Conservation (phyloP, 129 eudicot genomes). For the Flaveria robusta region DNA sequence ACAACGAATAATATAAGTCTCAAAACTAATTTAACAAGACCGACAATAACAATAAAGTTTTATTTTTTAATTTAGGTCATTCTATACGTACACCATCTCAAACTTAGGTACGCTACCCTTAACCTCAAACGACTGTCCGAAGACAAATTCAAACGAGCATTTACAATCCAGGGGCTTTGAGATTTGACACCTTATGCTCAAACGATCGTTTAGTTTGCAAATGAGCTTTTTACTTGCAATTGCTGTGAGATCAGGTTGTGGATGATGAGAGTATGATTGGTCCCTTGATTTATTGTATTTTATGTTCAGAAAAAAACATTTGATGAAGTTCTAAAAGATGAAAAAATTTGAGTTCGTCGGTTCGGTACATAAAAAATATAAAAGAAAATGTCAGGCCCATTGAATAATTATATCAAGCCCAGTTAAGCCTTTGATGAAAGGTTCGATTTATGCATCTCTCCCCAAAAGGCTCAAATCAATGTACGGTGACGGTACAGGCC, state of each 20-base stretch:
- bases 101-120: too few relatives aligned
- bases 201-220: too few relatives aligned
- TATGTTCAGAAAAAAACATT: neutral
- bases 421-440: neutral
- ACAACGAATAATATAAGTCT: neutral
- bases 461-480: neutral
- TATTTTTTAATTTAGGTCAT: too few relatives aligned
- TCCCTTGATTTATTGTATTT: neutral
- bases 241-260: too few relatives aligned
- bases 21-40: neutral
- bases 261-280: too few relatives aligned
- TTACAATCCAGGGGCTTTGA: too few relatives aligned
- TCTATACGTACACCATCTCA: too few relatives aligned
- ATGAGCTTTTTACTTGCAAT: too few relatives aligned
- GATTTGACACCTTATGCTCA: too few relatives aligned
- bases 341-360: neutral
- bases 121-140: too few relatives aligned
- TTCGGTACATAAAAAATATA: neutral
- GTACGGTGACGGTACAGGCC: neutral
- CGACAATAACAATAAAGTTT: neutral
- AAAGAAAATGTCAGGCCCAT: neutral
- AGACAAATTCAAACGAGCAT: too few relatives aligned
- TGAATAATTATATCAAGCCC: neutral
- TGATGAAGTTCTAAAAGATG: neutral
- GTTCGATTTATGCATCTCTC: neutral